Base-by-base conservation (phyloP, 805 yeast genomes). In the Vanderwaltozyma tropicalis region DNA sequence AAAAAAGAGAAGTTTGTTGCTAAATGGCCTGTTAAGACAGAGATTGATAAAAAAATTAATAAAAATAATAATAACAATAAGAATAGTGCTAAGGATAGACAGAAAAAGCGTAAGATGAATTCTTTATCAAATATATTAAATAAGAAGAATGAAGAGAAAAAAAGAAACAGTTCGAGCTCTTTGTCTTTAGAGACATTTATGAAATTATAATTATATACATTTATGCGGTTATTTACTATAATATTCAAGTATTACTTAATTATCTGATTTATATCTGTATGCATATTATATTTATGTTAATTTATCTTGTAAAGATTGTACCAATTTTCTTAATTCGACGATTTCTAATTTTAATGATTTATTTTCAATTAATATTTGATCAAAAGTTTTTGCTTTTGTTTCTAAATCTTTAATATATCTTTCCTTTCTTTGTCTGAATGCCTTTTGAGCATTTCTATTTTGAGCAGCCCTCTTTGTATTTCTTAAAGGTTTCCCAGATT, bases 371-470 rank as follows among this genome's bases (percentile, higher is more conserved):
- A 75, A 72, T 47, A 83, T 64, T n/a, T 64, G 66, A 44, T 74
- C 75, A 41, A 75, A 76, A 49, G 78, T 78, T 32, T 69, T 66
- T 10, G 83, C 82, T 53, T 78, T 77, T 27, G 66, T 59, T 61
- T 88, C 95, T 40, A 88, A 67, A 34, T 85, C 89, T 58, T 78
- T 80, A 46, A 88, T 76, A 52, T 85, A 79, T 41, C 74, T 71
- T 51, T 87, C 95, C 55, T 83, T 80, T 43, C 96, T 71, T 55
- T 77, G 78, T 54, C 96, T 72, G 63, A 87, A 88, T 8, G 95
- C 95, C 48, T 84, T 75, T 63, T 88, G 96, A 4, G 96, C 96
- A 43, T 76, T 78, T 53, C 96, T 69, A 65, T 88, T 88, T 62
- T 88, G 96, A 8, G 80, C 87, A 1, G 96, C 96, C 45, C 96